Conservation (phyloP, 352 stramenopile species). For the Sclerospora graminicola region DNA sequence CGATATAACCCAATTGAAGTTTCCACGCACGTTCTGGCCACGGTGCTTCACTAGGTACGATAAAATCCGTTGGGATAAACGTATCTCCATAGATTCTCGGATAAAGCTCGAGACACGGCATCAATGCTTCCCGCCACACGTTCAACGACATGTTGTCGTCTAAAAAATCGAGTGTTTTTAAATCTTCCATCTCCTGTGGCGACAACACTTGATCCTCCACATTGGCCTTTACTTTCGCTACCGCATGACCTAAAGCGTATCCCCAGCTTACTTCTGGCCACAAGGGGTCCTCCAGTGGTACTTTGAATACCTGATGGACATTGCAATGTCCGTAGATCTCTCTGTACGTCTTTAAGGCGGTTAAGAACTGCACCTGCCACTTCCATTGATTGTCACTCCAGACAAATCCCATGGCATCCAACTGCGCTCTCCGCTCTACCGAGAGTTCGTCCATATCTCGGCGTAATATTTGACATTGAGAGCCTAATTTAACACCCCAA, state of each 20-base stretch:
- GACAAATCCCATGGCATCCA: slow-evolving; percentile 58
- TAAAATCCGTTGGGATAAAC: slow-evolving; percentile 40
- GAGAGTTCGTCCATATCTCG: slow-evolving; percentile 17
- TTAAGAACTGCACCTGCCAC: slow-evolving; percentile 45
- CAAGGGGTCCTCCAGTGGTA: slow-evolving; percentile 51
- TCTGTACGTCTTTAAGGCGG: slow-evolving; percentile 66
- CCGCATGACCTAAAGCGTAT: slow-evolving; percentile 52
- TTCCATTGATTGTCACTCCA: slow-evolving; percentile 67
- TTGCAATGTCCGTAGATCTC: slow-evolving; percentile 78
- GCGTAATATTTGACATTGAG: slow-evolving; percentile 85
- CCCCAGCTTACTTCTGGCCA: slow-evolving; percentile 81
- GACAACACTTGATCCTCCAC: slow-evolving; percentile 26
- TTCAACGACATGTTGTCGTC: slow-evolving; percentile 14
- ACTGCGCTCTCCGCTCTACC: slow-evolving; percentile 25
- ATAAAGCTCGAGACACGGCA: slow-evolving; percentile 37
- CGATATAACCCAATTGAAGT: slow-evolving; percentile 44
- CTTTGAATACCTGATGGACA: slow-evolving; percentile 84
- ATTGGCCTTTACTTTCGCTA: slow-evolving; percentile 34
- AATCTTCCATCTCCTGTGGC: slow-evolving; percentile 16
- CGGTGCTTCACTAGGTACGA: slow-evolving; percentile 32
- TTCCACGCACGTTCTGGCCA: slow-evolving; percentile 38
- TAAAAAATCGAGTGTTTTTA: slow-evolving; percentile 38
- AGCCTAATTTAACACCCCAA: slow-evolving; percentile 86
- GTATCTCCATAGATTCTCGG: slow-evolving; percentile 11
- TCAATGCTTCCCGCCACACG: slow-evolving; percentile 24